These are phyloP conservation scores for Tricholoma sp. DNA, from an alignment of 768 basidiomycete species.

Conservation along the genomic window DNA sequence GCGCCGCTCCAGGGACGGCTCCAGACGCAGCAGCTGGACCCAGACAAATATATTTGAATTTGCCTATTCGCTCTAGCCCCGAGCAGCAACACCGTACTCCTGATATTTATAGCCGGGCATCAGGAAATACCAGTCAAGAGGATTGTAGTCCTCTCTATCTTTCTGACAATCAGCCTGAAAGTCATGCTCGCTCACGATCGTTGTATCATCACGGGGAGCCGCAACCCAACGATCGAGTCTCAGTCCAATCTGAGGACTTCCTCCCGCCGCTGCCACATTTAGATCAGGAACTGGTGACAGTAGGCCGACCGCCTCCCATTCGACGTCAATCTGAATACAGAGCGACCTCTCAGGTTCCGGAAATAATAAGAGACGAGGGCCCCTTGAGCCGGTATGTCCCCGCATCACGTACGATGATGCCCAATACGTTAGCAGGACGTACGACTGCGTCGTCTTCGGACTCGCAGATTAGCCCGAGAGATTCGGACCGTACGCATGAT, in stretches of 20 bases:
- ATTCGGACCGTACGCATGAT: constrained; percentile 3
- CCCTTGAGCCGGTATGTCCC: constrained; percentile 14
- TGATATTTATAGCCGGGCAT: background rate
- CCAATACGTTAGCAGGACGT: background rate
- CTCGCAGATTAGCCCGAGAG: background rate
- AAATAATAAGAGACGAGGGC: constrained; percentile 10
- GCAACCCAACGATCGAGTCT: constrained; percentile 1
- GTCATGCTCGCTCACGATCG: background rate
- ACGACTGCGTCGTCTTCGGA: constrained; percentile 1
- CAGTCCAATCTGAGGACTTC: constrained; percentile 8
- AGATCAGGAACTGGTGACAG: background rate
- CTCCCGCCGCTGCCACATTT: constrained; percentile 5
- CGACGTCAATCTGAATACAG: constrained; percentile 6
- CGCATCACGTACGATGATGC: constrained; percentile 16
- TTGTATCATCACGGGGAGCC: background rate
- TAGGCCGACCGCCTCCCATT: background rate
- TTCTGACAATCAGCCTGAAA: background rate
- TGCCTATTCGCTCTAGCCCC: constrained; percentile 16
- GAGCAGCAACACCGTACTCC: constrained; percentile 12
- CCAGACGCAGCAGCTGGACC: background rate
- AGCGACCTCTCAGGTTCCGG: constrained; percentile 9
- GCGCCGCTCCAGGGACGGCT: background rate
- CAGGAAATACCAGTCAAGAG: background rate
- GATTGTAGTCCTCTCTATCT: constrained; percentile 5
- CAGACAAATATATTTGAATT: constrained; percentile 11